Conservation (phyloP, 1,139 yeast genomes). For the Pichia terricola region DNA sequence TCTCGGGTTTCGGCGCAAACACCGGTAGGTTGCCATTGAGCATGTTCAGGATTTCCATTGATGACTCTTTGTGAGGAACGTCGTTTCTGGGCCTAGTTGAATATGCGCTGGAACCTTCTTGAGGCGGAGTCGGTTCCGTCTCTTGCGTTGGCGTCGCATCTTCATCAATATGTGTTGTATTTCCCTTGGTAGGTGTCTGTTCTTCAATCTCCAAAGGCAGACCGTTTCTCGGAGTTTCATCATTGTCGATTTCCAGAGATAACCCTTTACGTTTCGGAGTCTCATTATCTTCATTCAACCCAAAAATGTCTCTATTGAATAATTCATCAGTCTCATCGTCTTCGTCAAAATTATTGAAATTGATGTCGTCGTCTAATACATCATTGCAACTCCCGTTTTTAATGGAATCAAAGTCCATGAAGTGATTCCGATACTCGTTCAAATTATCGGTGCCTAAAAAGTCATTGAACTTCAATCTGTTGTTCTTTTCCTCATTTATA, state of each 20-base stretch:
- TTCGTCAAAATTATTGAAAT: constrained; percentile 31
- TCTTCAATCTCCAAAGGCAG: no score
- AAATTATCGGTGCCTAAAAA: constrained; percentile 23
- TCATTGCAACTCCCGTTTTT: constrained; percentile 1
- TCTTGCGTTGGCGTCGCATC: background rate
- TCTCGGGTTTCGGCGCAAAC: background rate
- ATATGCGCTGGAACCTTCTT: no score
- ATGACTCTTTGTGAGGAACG: background rate
- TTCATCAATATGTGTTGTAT: background rate
- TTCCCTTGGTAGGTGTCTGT: no score
- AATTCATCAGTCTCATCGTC: constrained; percentile 34
- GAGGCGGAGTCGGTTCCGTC: no score
- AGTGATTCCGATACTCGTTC: constrained; percentile 26
- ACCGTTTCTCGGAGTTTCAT: background rate
- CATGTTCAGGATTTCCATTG: background rate
- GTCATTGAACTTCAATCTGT: constrained; percentile 7
- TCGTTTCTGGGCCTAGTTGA: no score
- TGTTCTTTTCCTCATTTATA: constrained; percentile 12
- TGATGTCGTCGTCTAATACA: constrained; percentile 43
- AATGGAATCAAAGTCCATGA: constrained; percentile 2
- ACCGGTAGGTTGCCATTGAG: background rate
- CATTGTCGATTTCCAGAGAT: constrained; percentile 1
- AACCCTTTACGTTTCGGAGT: background rate
- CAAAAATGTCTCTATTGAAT: constrained; percentile 30
- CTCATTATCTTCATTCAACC: constrained; percentile 1